These are phyloP conservation scores for Usnea hakonensis DNA, from an alignment of 495 filamentous ascomycete genomes.

Conservation along the genomic window DNA sequence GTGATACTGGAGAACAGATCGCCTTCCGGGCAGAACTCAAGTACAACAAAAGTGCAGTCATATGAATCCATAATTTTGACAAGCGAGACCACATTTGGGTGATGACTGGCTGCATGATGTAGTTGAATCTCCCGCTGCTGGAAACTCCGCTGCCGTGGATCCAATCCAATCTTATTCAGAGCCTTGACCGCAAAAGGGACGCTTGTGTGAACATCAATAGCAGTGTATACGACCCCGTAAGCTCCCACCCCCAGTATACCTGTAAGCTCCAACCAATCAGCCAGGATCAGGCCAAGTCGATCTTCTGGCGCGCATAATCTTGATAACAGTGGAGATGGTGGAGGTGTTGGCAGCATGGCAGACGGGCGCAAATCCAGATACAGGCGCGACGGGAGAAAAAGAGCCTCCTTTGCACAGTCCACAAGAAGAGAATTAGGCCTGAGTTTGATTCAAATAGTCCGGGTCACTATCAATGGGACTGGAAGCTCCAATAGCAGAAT, in stretches of 20 bases:
- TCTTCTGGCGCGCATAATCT: conserved; percentile 64
- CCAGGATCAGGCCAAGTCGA: conserved; percentile 76
- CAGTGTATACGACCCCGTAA: conserved; percentile 94
- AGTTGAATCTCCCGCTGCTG: conserved; percentile 89
- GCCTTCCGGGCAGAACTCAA: conserved; percentile 96
- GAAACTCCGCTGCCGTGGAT: conserved; percentile 78
- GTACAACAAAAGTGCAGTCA: conserved; percentile 92
- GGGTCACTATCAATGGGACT: not conserved
- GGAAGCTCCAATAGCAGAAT: not conserved
- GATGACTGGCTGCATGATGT: conserved; percentile 79
- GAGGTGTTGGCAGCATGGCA: conserved; percentile 48
- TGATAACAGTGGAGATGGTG: conserved; percentile 47
- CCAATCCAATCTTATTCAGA: conserved; percentile 84
- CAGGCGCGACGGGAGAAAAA: conserved; percentile 16
- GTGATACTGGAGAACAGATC: conserved; percentile 97
- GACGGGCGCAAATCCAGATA: not conserved
- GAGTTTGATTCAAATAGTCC: conserved; percentile 4
- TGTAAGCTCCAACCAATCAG: conserved; percentile 72
- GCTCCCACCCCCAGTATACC: conserved; percentile 86
- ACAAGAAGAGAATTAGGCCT: conserved; percentile 10
- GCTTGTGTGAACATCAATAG: conserved; percentile 76
- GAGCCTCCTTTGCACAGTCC: conserved; percentile 6
- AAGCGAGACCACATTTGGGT: conserved; percentile 90
- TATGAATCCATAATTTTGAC: conserved; percentile 85
- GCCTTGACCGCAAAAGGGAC: conserved; percentile 92